Evolutionary conservation across 805 yeast species (phyloP).

Genomic region (Schizosaccharomyces cryophilus): DNA sequence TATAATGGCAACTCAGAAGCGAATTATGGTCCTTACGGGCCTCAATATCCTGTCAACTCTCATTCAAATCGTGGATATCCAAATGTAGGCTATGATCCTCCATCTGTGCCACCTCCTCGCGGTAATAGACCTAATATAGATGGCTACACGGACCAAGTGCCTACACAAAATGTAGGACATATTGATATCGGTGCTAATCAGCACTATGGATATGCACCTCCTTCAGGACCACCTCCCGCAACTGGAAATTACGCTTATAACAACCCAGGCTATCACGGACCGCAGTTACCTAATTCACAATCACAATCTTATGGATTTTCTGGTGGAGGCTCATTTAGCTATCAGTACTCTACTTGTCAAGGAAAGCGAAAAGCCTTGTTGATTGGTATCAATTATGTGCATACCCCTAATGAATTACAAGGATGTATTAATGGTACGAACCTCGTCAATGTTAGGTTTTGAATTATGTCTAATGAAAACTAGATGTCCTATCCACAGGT

Average conservation of each 20-base stretch:
- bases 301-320: constrained; percentile 12
- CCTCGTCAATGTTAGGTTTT: constrained; percentile 16
- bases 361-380: constrained; percentile 54
- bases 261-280: constrained; percentile 1
- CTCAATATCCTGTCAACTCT: background rate
- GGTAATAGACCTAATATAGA: background rate
- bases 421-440: constrained; percentile 67
- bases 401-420: constrained; percentile 31
- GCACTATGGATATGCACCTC: constrained; percentile 1
- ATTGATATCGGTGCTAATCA: background rate
- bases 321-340: constrained; percentile 16
- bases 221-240: constrained; percentile 3
- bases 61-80: background rate
- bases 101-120: background rate
- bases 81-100: background rate
- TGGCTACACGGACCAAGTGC: background rate
- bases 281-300: constrained; percentile 10
- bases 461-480: constrained; percentile 9
- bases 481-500: constrained; percentile 13
- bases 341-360: constrained; percentile 42
- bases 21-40: background rate
- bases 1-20: background rate
- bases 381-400: constrained; percentile 58
- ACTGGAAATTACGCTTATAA: constrained; percentile 1
- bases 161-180: background rate